These are phyloP conservation scores for Recurvomyces mirabilis DNA, from an alignment of 495 filamentous ascomycete genomes.

Conservation along the genomic window DNA sequence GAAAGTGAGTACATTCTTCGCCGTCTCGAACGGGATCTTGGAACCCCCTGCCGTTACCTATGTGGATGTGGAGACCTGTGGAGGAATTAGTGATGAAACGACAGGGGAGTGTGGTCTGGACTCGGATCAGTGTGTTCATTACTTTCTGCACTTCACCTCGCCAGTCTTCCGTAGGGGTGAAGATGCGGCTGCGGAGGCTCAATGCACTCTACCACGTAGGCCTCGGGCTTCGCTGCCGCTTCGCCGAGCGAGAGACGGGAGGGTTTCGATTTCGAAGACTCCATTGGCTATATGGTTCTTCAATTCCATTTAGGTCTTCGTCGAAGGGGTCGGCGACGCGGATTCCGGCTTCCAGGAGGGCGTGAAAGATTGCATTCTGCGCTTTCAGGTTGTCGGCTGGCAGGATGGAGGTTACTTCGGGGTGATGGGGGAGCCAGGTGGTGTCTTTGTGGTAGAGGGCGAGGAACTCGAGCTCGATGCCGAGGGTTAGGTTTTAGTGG, in stretches of 20 bases:
- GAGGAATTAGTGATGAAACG: conserved; percentile 26
- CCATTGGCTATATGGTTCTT: too few species aligned
- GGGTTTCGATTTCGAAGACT: too few species aligned
- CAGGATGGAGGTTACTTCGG: too few species aligned
- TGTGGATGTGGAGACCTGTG: conserved; percentile 33
- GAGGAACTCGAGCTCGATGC: not conserved
- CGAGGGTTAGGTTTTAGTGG: conserved; percentile 1
- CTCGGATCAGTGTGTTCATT: not conserved
- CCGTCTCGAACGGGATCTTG: conserved; percentile 20
- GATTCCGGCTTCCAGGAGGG: too few species aligned
- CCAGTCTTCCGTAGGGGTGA: conserved; percentile 5
- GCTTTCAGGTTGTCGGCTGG: too few species aligned
- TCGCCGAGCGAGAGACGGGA: too few species aligned
- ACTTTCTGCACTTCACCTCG: conserved; percentile 7
- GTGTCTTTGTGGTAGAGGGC: not conserved
- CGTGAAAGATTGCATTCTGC: too few species aligned
- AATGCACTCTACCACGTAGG: conserved; percentile 4
- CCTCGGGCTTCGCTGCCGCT: too few species aligned
- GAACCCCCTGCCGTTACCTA: conserved; percentile 27
- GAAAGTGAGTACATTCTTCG: conserved; percentile 30
- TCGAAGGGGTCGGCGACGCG: too few species aligned
- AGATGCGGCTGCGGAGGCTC: conserved; percentile 6
- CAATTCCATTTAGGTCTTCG: too few species aligned
- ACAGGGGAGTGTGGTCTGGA: conserved; percentile 2
- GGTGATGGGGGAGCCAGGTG: not conserved